Conservation (phyloP, 768 basidiomycete genomes). For the Phlebiopsis flavidoalba region DNA sequence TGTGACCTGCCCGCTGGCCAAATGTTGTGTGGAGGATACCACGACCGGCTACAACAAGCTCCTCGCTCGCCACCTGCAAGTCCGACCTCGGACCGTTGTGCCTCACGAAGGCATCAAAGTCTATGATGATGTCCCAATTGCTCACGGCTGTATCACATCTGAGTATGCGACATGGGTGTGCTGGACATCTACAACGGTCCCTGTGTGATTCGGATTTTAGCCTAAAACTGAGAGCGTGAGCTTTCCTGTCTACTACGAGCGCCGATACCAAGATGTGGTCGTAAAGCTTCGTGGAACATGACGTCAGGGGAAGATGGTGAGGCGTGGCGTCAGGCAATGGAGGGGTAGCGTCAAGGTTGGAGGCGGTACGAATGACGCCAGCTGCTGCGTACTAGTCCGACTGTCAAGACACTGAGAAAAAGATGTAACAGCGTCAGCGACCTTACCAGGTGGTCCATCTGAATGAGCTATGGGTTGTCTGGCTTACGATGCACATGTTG, state of each 20-base stretch:
- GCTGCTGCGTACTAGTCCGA: conserved; percentile 26
- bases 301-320: conserved; percentile 43
- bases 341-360: conserved; percentile 40
- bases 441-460: not conserved
- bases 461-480: not conserved
- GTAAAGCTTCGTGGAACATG: conserved; percentile 35
- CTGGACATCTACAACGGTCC: too few relatives aligned
- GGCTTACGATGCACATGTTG: conserved; percentile 43
- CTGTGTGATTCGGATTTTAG: not conserved
- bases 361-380: conserved; percentile 44
- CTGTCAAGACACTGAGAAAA: conserved; percentile 27
- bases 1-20: not conserved
- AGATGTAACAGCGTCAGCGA: not conserved
- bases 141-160: too few relatives aligned
- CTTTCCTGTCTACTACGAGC: conserved; percentile 38
- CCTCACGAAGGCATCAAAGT: not conserved
- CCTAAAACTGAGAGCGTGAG: conserved; percentile 15
- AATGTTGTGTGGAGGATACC: not conserved
- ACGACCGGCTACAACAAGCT: not conserved
- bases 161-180: too few relatives aligned
- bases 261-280: conserved; percentile 43
- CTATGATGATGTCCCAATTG: too few relatives aligned
- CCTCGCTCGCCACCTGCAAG: not conserved
- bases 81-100: not conserved
- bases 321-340: conserved; percentile 40